These are phyloP conservation scores for Anethum foeniculum DNA, from an alignment of 140 eudicot species.

Conservation along the genomic window DNA sequence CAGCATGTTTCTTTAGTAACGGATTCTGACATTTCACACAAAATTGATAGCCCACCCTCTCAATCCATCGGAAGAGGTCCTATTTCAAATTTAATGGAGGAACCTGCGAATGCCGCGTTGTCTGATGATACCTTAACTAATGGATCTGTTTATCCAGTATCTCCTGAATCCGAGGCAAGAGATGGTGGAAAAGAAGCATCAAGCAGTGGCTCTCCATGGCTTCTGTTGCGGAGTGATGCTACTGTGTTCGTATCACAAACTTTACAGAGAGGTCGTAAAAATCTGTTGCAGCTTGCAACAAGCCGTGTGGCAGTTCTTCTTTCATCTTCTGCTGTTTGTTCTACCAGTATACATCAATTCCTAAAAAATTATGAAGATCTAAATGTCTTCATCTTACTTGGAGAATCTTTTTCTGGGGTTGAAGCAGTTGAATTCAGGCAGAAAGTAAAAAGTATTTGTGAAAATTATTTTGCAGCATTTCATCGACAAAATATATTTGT, in stretches of 20 bases:
- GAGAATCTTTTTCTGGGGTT: conserved; percentile 87
- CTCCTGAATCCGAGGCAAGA: conserved; percentile 42
- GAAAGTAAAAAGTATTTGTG: conserved; percentile 71
- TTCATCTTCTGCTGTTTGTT: conserved; percentile 71
- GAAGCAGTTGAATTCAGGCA: conserved; percentile 85
- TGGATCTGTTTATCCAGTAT: conserved; percentile 23
- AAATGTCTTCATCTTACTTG: conserved; percentile 66
- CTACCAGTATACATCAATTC: conserved; percentile 89
- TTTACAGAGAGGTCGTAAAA: conserved; percentile 77
- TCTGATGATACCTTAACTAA: conserved; percentile 29
- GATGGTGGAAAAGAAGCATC: conserved; percentile 74
- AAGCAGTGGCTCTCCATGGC: conserved; percentile 94
- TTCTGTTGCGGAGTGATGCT: conserved; percentile 74
- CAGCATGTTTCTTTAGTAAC: conserved; percentile 26
- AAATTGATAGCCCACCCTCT: conserved; percentile 26
- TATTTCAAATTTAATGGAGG: conserved; percentile 27
- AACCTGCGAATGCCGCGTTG: conserved; percentile 19
- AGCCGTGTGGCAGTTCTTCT: conserved; percentile 87
- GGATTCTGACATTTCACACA: conserved; percentile 23
- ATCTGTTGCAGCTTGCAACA: conserved; percentile 87
- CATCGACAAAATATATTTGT: conserved; percentile 86
- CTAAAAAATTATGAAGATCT: conserved; percentile 77
- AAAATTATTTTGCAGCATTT: conserved; percentile 60
- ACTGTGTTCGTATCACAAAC: conserved; percentile 71
- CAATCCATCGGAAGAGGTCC: conserved; percentile 25